Evolutionary conservation across 2,329 filamentous ascomycete species (phyloP), one percentile per base, ranked within the genome.

Genomic region (Seiridium unicorne): DNA sequence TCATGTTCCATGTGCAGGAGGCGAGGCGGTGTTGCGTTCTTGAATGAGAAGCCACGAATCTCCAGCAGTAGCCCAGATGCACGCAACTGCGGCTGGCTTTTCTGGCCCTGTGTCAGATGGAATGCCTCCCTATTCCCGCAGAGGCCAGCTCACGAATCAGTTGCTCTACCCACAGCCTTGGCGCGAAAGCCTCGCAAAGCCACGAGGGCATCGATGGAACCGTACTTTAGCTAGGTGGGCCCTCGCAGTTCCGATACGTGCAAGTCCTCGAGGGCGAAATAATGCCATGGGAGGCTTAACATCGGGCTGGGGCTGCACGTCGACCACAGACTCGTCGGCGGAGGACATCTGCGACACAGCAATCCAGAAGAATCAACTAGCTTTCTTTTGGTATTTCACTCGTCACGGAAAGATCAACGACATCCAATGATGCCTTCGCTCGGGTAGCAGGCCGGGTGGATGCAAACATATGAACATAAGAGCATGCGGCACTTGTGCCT

Each of bases 71-170:
- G 13, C 38, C 38, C 38, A 42, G 38, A 42, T 42, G 38, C 38
- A 26, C 18, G 18, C 18, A 26, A 26, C 18, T 26, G 18, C 51
- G 18, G 18, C 18, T 26, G 18, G 18, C 18, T 26, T 26, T 46
- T 55, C 56, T 58, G 38, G 53, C 35, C 60, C 46, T 53, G 49
- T 57, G 51, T 61, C 60, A 61, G 60, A 61, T 59, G 51, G 59
- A 46, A 51, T 61, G 51, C 51, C 38, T 35, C 13, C 31, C 44
- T 53, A 49, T 57, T 60, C 47, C 55, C 58, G 46, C 44, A 36
- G 51, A 54, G 49, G 8, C 9, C 31, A 51, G 46, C 51, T 44
- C 56, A 61, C 60, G 57, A 61, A 61, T 56, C 60, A 59, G 57
- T 59, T 51, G 38, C 51, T 54, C 38, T 51, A 58, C 18, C 56